Percentiles rank a stretch among this genome's conserved stretches.
These are phyloP conservation scores for Lumnitzera racemosa DNA, from an alignment of 345 rosid species.

Conservation along the genomic window DNA sequence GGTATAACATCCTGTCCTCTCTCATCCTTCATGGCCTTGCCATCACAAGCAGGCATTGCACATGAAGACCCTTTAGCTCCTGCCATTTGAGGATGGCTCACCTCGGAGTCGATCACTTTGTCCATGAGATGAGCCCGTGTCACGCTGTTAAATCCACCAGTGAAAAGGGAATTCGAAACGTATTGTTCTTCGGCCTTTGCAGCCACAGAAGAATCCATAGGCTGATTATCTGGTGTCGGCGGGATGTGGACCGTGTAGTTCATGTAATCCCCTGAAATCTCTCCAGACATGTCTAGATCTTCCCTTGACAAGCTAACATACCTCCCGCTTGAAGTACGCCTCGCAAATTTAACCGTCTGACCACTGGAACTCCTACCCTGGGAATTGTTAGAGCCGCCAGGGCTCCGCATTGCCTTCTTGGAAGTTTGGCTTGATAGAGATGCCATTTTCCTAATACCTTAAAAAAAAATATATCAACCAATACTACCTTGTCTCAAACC, in stretches of 20 bases:
- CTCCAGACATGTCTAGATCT: conserved; percentile 80
- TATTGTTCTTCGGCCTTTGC: conserved; percentile 78
- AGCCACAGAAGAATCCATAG: conserved; percentile 50
- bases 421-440: conserved; percentile 51
- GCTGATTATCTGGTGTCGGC: conserved; percentile 89
- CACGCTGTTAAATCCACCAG: conserved; percentile 93
- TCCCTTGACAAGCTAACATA: conserved; percentile 84
- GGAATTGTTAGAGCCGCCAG: conserved; percentile 31
- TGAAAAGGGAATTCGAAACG: conserved; percentile 80
- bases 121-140: conserved; percentile 97
- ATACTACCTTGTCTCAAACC: too few species aligned
- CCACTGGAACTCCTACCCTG: conserved; percentile 25
- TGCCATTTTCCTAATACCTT: conserved; percentile 28
- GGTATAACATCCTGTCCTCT: conserved; percentile 76
- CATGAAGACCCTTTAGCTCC: conserved; percentile 83
- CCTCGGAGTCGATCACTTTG: conserved; percentile 94
- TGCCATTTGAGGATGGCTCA: conserved; percentile 90
- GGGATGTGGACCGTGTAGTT: conserved; percentile 95
- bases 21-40: conserved; percentile 87
- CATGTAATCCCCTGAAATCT: conserved; percentile 67
- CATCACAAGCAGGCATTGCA: conserved; percentile 87
- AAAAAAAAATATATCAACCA: too few species aligned
- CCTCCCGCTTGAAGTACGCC: conserved; percentile 89
- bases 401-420: conserved; percentile 46
- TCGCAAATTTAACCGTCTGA: conserved; percentile 81